Base-by-base conservation (phyloP, 2,329 filamentous ascomycete species). In the Fusarium virguliforme region DNA sequence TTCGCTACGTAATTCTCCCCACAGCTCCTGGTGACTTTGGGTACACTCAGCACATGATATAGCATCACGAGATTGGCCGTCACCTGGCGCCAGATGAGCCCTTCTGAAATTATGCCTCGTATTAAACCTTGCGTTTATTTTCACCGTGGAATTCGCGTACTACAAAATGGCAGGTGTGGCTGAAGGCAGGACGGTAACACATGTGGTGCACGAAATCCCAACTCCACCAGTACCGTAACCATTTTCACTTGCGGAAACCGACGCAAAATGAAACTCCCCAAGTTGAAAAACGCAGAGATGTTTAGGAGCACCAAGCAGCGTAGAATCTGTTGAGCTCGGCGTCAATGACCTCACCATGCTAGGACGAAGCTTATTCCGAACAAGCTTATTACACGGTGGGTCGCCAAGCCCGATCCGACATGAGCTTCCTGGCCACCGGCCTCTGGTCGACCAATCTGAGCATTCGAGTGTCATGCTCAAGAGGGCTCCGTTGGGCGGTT, bases 341-440 rank as follows among this genome's bases (percentile, higher is more conserved):
- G 15, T 30, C 26, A 2, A 50, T 50, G 43, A 50, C 43, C 43
- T 50, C 43, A 48, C 24, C 15, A 48, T 7, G 18, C 43, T 12
- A 48, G 28, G 15, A 6, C 43, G 15, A 50, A 50, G 43, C 43
- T 50, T 50, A 50, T 50, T 50, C 15, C 9, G 15, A 30, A 50
- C 43, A 50, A 50, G 43, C 43, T 50, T 50, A 50, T 50, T 50
- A 18, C 3, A 18, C 12, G 26, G 43, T 50, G 43, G 43, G 43
- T 50, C 43, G 43, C 43, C 43, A 30, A 50, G 43, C 18, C 43
- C 12, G 26, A 48, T 18, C 41, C 15, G 24, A 48, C 24, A 48
- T 48, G 24, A 48, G 3, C 43, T 18, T 30, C 43, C 43, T 50
- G 43, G 28, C 30, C 28, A 12, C 43, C 18, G 43, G 26, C 9